Conservation (phyloP, 129 eudicot species). For the Artemisia tridentata region DNA sequence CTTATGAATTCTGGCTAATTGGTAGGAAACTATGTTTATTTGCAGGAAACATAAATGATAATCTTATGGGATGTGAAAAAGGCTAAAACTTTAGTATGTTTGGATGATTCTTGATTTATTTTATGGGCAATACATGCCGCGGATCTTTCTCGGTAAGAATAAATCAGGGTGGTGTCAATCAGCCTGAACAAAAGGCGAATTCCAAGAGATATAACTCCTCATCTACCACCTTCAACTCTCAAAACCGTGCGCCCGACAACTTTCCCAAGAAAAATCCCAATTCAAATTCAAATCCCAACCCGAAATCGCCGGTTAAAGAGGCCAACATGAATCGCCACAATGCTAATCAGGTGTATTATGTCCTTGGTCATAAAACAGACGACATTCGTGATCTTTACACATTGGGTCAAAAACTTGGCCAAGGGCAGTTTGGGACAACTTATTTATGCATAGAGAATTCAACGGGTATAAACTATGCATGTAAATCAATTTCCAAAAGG, state of each 20-base stretch:
- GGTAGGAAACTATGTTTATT: constrained; percentile 6
- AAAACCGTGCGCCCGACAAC: constrained; percentile 40
- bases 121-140: constrained; percentile 99
- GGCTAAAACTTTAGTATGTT: constrained; percentile 5
- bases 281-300: background rate
- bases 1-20: constrained; percentile 11
- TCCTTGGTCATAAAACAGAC: constrained; percentile 76
- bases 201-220: constrained; percentile 42
- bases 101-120: constrained; percentile 45
- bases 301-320: constrained; percentile 35
- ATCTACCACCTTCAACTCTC: constrained; percentile 41
- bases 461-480: constrained; percentile 64
- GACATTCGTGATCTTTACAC: constrained; percentile 80
- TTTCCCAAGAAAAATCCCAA: constrained; percentile 27
- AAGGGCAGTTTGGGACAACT: constrained; percentile 88
- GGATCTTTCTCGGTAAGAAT: constrained; percentile 64
- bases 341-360: constrained; percentile 52
- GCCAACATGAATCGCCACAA: constrained; percentile 50
- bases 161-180: constrained; percentile 56
- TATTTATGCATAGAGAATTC: constrained; percentile 65
- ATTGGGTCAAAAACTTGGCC: constrained; percentile 76
- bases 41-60: constrained; percentile 28
- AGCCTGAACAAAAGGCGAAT: constrained; percentile 54
- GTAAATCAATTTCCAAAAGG: constrained; percentile 87
- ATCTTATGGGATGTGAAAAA: constrained; percentile 28